Conservation (phyloP, 2,329 filamentous ascomycete species). For the Dryadomyces quercus-mongolicae region DNA sequence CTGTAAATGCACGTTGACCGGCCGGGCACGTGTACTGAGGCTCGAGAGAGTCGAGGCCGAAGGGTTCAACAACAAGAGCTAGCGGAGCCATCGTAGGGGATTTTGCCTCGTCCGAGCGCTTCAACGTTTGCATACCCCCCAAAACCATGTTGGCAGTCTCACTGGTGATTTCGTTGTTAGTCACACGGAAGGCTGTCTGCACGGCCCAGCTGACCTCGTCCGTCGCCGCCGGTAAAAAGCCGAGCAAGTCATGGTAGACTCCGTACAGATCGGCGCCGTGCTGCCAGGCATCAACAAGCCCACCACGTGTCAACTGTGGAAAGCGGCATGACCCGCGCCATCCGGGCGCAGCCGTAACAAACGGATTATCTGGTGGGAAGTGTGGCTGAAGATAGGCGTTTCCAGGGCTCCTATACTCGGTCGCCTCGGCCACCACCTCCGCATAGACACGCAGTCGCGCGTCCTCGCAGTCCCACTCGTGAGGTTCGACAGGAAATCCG, state of each 20-base stretch:
- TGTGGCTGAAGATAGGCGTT: slow-evolving; percentile 50
- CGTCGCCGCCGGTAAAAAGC: slow-evolving; percentile 47
- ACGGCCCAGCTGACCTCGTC: slow-evolving; percentile 24
- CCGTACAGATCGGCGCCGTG: slow-evolving; percentile 66
- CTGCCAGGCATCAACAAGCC: slow-evolving; percentile 61
- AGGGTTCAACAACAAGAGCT: slow-evolving; percentile 30
- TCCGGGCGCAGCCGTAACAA: slow-evolving; percentile 44
- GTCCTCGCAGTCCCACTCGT: slow-evolving; percentile 62
- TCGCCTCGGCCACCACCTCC: slow-evolving; percentile 29
- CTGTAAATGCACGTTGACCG: slow-evolving; percentile 20
- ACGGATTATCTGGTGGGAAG: slow-evolving; percentile 52
- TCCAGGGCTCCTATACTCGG: slow-evolving; percentile 18
- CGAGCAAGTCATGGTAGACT: slow-evolving; percentile 61
- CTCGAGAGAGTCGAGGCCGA: slow-evolving; percentile 58
- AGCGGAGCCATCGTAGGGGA: slow-evolving; percentile 17
- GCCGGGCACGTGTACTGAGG: slow-evolving; percentile 56
- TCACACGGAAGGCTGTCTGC: slow-evolving; percentile 55
- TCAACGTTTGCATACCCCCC: slow-evolving; percentile 50
- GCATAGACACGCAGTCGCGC: slow-evolving; percentile 60
- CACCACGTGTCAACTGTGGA: slow-evolving; percentile 63
- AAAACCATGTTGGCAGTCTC: slow-evolving; percentile 69
- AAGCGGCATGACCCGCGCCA: slow-evolving; percentile 69
- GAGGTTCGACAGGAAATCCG: slow-evolving; percentile 61
- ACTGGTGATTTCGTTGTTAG: slow-evolving; percentile 71
- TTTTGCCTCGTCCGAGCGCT: slow-evolving; percentile 33